Evolutionary conservation across 345 rosid species (phyloP).

Genomic region (Physaria fendleri): DNA sequence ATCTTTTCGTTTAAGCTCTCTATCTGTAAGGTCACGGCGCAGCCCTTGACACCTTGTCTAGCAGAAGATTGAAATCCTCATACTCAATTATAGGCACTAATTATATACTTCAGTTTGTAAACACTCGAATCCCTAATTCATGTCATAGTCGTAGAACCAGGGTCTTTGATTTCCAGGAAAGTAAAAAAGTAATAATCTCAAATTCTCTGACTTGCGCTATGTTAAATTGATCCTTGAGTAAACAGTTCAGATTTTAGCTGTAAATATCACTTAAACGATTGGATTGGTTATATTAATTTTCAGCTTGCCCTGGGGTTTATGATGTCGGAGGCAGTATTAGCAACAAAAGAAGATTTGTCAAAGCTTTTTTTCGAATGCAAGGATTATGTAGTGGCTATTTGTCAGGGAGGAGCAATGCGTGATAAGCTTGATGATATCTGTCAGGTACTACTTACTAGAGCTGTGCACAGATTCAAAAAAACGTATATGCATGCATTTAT

Average conservation of each 20-base stretch:
- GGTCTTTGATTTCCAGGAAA: not conserved
- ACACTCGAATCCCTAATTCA: not conserved
- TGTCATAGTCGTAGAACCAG: not conserved
- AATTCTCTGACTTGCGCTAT: not conserved
- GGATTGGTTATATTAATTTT: slow-evolving; percentile 17
- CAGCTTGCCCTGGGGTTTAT: slow-evolving; percentile 73
- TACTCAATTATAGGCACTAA: not conserved
- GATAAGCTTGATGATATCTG: slow-evolving; percentile 78
- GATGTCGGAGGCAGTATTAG: slow-evolving; percentile 54
- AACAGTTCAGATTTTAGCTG: slow-evolving; percentile 11
- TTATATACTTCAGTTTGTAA: not conserved
- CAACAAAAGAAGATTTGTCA: slow-evolving; percentile 46
- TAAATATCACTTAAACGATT: not conserved
- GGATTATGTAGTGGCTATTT: slow-evolving; percentile 58
- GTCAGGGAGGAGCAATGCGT: slow-evolving; percentile 51
- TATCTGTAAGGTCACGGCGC: not conserved
- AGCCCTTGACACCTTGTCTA: not conserved
- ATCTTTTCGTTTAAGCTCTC: not conserved
- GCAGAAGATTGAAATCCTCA: not conserved
- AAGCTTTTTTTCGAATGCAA: slow-evolving; percentile 79
- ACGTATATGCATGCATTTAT: not conserved
- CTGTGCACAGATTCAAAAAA: not conserved
- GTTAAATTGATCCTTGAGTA: not conserved
- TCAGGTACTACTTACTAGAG: slow-evolving; percentile 46
- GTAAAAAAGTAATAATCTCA: not conserved